Evolutionary conservation across 306 rosid genomes (phyloP).

Genomic region (Sesbania bispinosa): DNA sequence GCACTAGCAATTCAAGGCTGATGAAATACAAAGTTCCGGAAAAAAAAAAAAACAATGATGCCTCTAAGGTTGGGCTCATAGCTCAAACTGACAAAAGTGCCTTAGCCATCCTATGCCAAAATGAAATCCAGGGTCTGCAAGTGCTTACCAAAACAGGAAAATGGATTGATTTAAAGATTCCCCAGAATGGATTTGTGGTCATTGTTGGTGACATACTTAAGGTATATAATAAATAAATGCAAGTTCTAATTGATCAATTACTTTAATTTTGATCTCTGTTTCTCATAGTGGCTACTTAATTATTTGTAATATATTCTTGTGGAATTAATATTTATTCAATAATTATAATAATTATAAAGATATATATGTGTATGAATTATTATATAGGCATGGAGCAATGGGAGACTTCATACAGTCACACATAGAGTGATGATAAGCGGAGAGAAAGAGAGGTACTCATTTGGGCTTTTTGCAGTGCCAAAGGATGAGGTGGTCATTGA

Average conservation of each 20-base stretch:
- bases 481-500: too few relatives aligned
- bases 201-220: slow-evolving; percentile 43
- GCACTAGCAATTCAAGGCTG: slow-evolving; percentile 19
- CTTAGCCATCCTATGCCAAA: too few relatives aligned
- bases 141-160: slow-evolving; percentile 40
- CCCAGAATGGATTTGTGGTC: slow-evolving; percentile 20
- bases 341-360: background rate
- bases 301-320: too few relatives aligned
- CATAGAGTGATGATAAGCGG: slow-evolving; percentile 46
- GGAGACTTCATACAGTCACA: slow-evolving; percentile 41
- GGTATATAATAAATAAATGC: too few relatives aligned
- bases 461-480: too few relatives aligned
- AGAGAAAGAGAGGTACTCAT: too few relatives aligned
- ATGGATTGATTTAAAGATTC: slow-evolving; percentile 19
- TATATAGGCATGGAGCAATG: slow-evolving; percentile 52
- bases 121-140: slow-evolving; percentile 45
- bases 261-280: too few relatives aligned
- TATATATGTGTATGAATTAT: too few relatives aligned
- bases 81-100: slow-evolving; percentile 49
- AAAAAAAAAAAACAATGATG: too few relatives aligned
- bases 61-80: background rate
- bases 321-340: background rate
- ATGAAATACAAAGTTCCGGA: slow-evolving; percentile 43
- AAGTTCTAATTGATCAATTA: too few relatives aligned
- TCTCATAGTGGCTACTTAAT: too few relatives aligned